phyloP scores from a whole-genome alignment of 2,329 filamentous ascomycete genomes.

The Scortechinia acanthostroma region DNA sequence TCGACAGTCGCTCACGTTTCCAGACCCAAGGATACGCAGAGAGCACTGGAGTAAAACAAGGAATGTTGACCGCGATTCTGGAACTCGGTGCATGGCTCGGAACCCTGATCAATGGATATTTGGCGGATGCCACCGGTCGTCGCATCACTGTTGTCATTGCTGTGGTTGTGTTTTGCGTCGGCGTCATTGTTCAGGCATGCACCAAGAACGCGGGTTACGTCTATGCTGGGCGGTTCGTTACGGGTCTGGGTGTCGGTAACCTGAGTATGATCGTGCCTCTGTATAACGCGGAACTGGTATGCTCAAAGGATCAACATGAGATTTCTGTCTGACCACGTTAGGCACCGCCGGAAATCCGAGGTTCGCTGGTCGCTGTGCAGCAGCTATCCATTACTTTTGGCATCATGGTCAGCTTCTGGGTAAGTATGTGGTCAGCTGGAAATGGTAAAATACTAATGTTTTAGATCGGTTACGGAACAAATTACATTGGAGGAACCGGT shows the following conservation, averaged over 20 bases:
- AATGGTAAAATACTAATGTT: conserved; percentile 4
- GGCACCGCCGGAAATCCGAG: conserved; percentile 26
- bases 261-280: conserved; percentile 29
- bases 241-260: conserved; percentile 29
- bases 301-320: conserved; percentile 4
- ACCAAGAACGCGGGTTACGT: conserved; percentile 18
- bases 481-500: conserved; percentile 30
- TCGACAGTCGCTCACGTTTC: conserved; percentile 1
- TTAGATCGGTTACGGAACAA: conserved; percentile 27
- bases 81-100: conserved; percentile 27
- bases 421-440: conserved; percentile 9
- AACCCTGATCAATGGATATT: conserved; percentile 21
- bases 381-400: conserved; percentile 32
- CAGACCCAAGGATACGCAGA: conserved; percentile 9
- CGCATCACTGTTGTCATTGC: conserved; percentile 20
- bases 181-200: conserved; percentile 24
- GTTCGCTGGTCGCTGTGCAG: conserved; percentile 27
- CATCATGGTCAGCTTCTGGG: conserved; percentile 31
- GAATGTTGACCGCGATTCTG: conserved; percentile 32
- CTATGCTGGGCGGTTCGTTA: conserved; percentile 27
- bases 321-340: neutral
- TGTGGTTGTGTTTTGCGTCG: conserved; percentile 21
- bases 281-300: conserved; percentile 20
- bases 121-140: conserved; percentile 23
- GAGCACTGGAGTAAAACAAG: conserved; percentile 15